These are phyloP conservation scores for Aspergillus bombycis DNA, from an alignment of 2,329 filamentous ascomycete genomes.

Conservation along the genomic window DNA sequence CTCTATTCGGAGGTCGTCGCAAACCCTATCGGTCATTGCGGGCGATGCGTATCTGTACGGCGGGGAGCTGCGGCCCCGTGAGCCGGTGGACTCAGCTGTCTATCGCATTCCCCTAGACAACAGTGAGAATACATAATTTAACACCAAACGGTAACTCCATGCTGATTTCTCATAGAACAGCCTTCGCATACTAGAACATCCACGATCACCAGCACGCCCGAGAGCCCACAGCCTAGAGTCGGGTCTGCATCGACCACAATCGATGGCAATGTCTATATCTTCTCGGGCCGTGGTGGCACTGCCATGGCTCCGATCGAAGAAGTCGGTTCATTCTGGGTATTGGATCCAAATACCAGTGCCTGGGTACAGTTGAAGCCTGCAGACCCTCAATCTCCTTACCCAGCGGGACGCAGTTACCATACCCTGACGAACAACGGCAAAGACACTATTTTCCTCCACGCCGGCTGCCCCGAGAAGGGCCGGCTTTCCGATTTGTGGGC, in stretches of 20 bases:
- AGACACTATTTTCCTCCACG: constrained; percentile 75
- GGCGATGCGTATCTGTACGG: constrained; percentile 73
- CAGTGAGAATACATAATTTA: constrained; percentile 13
- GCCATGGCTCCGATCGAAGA: constrained; percentile 75
- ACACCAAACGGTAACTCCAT: not conserved
- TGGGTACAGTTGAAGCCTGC: constrained; percentile 69
- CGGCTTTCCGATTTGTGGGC: constrained; percentile 74
- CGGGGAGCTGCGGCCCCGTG: constrained; percentile 68
- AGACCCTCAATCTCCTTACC: constrained; percentile 51
- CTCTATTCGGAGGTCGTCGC: constrained; percentile 65
- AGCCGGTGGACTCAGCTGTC: constrained; percentile 73
- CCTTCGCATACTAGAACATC: constrained; percentile 2
- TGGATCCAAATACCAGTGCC: constrained; percentile 63
- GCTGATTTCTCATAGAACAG: not conserved
- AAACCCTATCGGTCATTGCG: constrained; percentile 65
- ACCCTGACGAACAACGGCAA: constrained; percentile 63
- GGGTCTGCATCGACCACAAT: constrained; percentile 73
- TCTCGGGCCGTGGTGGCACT: constrained; percentile 74
- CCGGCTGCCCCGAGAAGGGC: constrained; percentile 68
- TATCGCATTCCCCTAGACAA: constrained; percentile 62
- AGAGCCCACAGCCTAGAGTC: constrained; percentile 64
- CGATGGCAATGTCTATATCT: constrained; percentile 73
- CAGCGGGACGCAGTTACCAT: constrained; percentile 73
- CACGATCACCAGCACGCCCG: constrained; percentile 31
- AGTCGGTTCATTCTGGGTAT: constrained; percentile 73